Conservation (phyloP, 352 stramenopile species). For the Nothophytophthora sp. region DNA sequence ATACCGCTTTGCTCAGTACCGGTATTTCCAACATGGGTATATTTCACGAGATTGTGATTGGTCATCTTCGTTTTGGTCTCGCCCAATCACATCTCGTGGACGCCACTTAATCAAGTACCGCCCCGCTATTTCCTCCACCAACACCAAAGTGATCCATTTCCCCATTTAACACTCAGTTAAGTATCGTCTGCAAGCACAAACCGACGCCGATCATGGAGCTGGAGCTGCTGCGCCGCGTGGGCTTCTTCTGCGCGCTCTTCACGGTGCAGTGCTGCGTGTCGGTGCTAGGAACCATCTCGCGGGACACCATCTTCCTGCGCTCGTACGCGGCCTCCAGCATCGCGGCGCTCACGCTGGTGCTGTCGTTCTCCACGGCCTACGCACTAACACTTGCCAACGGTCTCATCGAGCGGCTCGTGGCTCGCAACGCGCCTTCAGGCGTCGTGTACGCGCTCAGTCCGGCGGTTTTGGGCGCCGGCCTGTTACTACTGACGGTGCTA, state of each 20-base stretch:
- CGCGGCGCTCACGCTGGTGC: constrained; percentile 67
- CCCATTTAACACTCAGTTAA: no score
- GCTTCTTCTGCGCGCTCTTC: constrained; percentile 84
- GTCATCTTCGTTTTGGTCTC: no score
- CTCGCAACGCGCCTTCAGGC: constrained; percentile 23
- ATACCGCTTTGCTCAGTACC: no score
- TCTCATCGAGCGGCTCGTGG: constrained; percentile 32
- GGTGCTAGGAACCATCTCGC: constrained; percentile 76
- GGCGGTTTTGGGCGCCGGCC: constrained; percentile 34
- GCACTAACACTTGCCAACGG: constrained; percentile 50
- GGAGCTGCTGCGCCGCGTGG: constrained; percentile 54
- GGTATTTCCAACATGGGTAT: no score
- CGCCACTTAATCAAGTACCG: no score
- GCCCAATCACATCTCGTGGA: no score
- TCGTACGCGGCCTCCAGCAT: constrained; percentile 71
- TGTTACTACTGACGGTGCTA: constrained; percentile 45
- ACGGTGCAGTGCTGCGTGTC: constrained; percentile 77
- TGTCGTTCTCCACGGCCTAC: constrained; percentile 76
- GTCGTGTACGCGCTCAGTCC: constrained; percentile 60
- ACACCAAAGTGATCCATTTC: no score
- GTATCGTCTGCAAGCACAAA: no score
- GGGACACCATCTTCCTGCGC: constrained; percentile 83
- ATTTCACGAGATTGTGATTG: no score
- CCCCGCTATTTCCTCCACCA: no score
- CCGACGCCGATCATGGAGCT: constrained; percentile 18